Evolutionary conservation across 805 yeast genomes (phyloP), one percentile per base, ranked within the genome.

Genomic region (Deakozyma indianensis): DNA sequence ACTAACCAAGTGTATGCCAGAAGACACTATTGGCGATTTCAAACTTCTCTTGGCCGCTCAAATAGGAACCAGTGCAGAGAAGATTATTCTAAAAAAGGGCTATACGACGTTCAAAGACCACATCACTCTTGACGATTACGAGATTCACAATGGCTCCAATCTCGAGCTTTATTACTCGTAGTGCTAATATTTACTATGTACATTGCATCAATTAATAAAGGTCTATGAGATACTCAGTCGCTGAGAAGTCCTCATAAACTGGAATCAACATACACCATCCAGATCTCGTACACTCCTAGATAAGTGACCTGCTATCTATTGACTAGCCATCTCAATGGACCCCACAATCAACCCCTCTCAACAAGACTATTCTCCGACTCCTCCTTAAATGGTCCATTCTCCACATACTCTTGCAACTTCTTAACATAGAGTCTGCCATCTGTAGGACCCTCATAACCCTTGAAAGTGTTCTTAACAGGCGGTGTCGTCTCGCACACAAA

Each of bases 101-200:
- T 80, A 86, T 56, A 80, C 77, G 52, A 75, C 83, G 0, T 78
- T 76, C 60, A 92, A 92, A 58, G 92, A 90, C 56, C 96, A 88
- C 59, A 90, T 90, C 46, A 72, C 88, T 1, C 67, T 90, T 41
- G 95, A 82, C n/a, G 98, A 90, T 61, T 90, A 92, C 58, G 98
- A 90, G 60, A 78, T 90, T 18, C 95, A 87, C 57, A 80, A 87
- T 60, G 94, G 95, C 7, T 80, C 83, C 49, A 85, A 80, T 61
- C 63, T 90, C 52, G 98, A 90, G 63, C 65, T 90, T 60, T 92
- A 85, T 43, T 51, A 51, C 27, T 22, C 42, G 23, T 47, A 25
- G 43, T 16, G 1, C 24, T 41, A 9, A 25, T 25, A 25, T 25
- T 7, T 25, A 25, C 28, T 25, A 25, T 25, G 7, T 25, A 25